These are phyloP conservation scores for Eucalyptus tenuipes DNA, from an alignment of 345 rosid genomes.

Conservation along the genomic window DNA sequence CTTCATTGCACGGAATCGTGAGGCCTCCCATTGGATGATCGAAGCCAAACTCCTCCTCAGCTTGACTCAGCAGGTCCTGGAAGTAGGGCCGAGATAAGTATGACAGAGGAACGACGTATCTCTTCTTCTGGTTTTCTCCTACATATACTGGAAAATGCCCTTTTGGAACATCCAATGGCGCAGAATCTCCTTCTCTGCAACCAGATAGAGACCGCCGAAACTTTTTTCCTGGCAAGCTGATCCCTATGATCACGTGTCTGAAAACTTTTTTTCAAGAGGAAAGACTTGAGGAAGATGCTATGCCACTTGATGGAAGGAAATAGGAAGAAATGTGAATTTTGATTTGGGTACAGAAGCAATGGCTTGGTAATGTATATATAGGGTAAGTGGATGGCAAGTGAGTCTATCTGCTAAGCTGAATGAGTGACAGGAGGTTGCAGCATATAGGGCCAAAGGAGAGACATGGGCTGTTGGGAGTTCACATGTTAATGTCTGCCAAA, in stretches of 20 bases:
- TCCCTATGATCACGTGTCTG: neutral
- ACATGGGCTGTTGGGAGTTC: neutral
- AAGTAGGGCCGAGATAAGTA: slow-evolving; percentile 8
- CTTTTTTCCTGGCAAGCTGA: neutral
- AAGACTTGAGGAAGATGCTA: neutral
- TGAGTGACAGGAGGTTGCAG: neutral
- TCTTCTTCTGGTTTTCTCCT: slow-evolving; percentile 10
- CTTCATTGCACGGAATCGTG: slow-evolving; percentile 20
- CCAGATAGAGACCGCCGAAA: neutral
- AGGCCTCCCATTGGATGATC: slow-evolving; percentile 31
- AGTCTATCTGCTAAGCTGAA: neutral
- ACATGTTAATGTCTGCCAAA: neutral
- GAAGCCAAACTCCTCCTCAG: slow-evolving; percentile 28
- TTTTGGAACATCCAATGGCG: neutral
- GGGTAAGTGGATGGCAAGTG: neutral
- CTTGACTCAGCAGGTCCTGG: slow-evolving; percentile 8
- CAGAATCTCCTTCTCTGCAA: neutral
- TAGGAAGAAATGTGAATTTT: neutral
- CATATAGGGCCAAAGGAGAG: neutral
- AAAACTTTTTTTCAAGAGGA: no score
- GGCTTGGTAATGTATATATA: neutral
- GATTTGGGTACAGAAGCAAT: neutral
- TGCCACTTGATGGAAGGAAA: neutral
- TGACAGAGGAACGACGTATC: slow-evolving; percentile 7
- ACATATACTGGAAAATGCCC: slow-evolving; percentile 11